Evolutionary conservation across 2,329 filamentous ascomycete genomes (phyloP), one percentile per base, ranked within the genome.

Genomic region (Verticillium tricorpus): DNA sequence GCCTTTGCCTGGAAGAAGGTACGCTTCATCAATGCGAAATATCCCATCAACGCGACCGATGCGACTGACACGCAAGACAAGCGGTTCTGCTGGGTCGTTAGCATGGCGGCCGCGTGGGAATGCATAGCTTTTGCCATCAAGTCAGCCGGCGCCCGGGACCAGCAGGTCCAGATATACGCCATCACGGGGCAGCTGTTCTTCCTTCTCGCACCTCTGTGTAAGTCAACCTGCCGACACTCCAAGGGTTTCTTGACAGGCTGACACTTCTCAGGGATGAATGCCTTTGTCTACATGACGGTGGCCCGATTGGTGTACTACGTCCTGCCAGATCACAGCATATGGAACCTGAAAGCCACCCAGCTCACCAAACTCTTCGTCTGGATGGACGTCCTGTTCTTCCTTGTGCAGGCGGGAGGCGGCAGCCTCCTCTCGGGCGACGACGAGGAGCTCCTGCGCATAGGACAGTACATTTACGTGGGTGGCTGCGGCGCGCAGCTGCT

Each of bases 341-440:
- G 74, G 39, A 71, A 74, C 11, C 66, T 77, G 56, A 73, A 70
- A 34, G 72, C 74, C 19, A 68, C 70, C 31, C 71, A 71, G 19
- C 73, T 83, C 62, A 77, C 79, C 15, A 74, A 75, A 52, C 68
- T 77, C 40, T 83, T 84, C 57, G 79, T 83, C 9, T 76, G 76
- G 70, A 71, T 81, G 37, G 80, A 82, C 64, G 66, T 82, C n/a
- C 40, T 77, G 37, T 78, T 77, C 15, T 83, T 83, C 68, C 61
- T 83, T 17, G 70, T 81, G 34, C 80, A 83, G 66, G 72, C 69
- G 15, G 71, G 63, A 2, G 77, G 75, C 32, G 80, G 79, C 19
- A 68, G 69, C 25, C 69, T 80, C 63, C 65, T 76, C 11, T 73
- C 73, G 15, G 71, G 64, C 57, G 67, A 70, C 2, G 64, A 69